A percentile compares a stretch with the other conserved stretches of the same genome.
These are phyloP conservation scores for Chrysoporthe puriensis DNA, from an alignment of 2,329 filamentous ascomycete species.

Conservation along the genomic window DNA sequence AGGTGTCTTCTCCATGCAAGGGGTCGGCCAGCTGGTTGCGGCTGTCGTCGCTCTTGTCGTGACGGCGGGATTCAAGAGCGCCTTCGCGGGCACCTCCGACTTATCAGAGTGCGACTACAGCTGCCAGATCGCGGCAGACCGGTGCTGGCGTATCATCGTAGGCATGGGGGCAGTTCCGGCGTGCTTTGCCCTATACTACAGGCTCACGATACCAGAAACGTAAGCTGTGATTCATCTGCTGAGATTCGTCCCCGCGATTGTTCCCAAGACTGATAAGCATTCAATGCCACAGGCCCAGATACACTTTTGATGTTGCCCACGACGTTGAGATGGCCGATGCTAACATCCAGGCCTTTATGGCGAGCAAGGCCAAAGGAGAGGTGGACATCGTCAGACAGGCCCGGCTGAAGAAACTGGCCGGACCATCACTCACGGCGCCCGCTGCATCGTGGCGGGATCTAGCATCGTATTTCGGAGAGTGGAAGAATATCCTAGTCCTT, in stretches of 20 bases:
- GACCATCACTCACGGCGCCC: slow-evolving; percentile 62
- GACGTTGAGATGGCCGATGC: slow-evolving; percentile 76
- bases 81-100: slow-evolving; percentile 48
- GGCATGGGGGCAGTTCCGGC: slow-evolving; percentile 79
- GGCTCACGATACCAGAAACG: slow-evolving; percentile 83
- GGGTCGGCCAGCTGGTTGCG: slow-evolving; percentile 75
- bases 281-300: slow-evolving; percentile 13
- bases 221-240: slow-evolving; percentile 58
- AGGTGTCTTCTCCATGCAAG: slow-evolving; percentile 84
- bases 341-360: slow-evolving; percentile 67
- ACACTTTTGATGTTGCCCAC: slow-evolving; percentile 75
- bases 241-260: too few relatives aligned
- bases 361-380: slow-evolving; percentile 51
- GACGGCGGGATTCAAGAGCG: slow-evolving; percentile 63
- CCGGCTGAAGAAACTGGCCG: slow-evolving; percentile 56
- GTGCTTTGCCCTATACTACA: slow-evolving; percentile 81
- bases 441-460: slow-evolving; percentile 74
- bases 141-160: slow-evolving; percentile 81
- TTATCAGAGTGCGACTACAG: slow-evolving; percentile 57
- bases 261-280: background rate
- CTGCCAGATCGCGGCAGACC: slow-evolving; percentile 74
- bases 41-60: slow-evolving; percentile 73
- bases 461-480: slow-evolving; percentile 66
- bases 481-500: slow-evolving; percentile 72
- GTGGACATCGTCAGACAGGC: slow-evolving; percentile 54